Base-by-base conservation (phyloP, 139 green algal genomes). In the Picochlorum sp. region DNA sequence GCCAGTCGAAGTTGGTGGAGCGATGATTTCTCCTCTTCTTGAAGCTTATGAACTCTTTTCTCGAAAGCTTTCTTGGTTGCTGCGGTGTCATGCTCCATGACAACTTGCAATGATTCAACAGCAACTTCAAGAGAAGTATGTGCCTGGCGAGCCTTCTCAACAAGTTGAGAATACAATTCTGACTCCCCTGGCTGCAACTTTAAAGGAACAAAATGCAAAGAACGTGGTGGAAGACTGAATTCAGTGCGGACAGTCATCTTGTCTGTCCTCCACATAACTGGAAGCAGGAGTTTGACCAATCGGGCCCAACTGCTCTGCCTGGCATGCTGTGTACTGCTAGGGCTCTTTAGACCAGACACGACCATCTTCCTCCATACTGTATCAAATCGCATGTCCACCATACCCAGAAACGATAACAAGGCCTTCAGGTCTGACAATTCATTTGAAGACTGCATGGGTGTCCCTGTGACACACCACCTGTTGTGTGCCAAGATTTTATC, bases 401-500 rank as follows among this genome's bases (percentile, higher is more conserved):
- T 54, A 20, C 47, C 47, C 59, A 97, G 77, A 79, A 96, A 97
- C 24, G 57, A 60, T 28, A 95, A 21, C 30, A 96, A 85, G 34
- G 88, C 87, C 14, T 67, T 84, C n/a, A 96, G 58, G 71, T 97
- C 91, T 37, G 91, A 83, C 58, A 95, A 59, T 11, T 86, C 88
- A 0, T 74, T 60, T 37, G 77, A 82, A 34, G n/a, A n/a, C 23
- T 34, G n/a, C 44, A 97, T 77, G 20, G 91, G 91, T 2, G 91
- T 97, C 59, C 91, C 90, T 0, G 80, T 91, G 1, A 96, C 78
- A 54, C 41, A 73, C 74, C 80, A 88, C 8, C 77, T 55, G 55
- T 83, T 70, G 16, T 64, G 49, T 9, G 70, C 67, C 0, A 62
- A 14, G 50, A 91, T 70, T 65, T 78, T 70, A 13, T 73, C 58